Evolutionary conservation across 352 stramenopile species (phyloP), one percentile per base, ranked within the genome.

Genomic region (Phytopythium kandeliae): DNA sequence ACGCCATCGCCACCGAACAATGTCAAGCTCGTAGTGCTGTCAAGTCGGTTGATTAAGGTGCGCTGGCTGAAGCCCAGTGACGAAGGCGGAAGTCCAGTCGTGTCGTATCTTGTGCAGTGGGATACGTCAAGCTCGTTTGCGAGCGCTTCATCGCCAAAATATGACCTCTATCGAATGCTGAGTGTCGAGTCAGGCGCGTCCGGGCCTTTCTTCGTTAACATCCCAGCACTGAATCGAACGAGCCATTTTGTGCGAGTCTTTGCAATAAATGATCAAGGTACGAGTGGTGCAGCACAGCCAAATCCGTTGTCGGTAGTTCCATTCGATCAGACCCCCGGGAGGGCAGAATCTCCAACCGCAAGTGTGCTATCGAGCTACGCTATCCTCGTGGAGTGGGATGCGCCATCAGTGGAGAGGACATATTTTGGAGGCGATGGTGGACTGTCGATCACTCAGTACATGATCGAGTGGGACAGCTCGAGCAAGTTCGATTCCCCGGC

Each of bases 391-490:
- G 63, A 85, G 41, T 98, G 95, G 95, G 63, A 83, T 4, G 57
- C 76, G 26, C 96, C 95, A 34, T 89, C 86, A 10, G 72, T 73
- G 1, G 65, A 92, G 26, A 84, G 92, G 50, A 62, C 78, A 5
- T 87, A 85, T 17, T 99, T 92, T 60, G 89, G 92, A 15, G 93
- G 93, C 4, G 73, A 97, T 60, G 95, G 93, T 8, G 96, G 96
- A 8, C 74, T 92, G 19, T 65, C 85, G 7, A 96, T 98, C 38
- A 95, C 92, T 24, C 81, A 97, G 47, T 99, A 98, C 68, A 86
- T 98, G 64, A 71, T 99, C 19, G 95, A 99, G 57, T 98, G 95
- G 96, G 92, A 98, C 60, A 82, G 51, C 31, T 92, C 83, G 35
- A 54, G 58, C 15, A 69, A 84, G 12, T 98, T 98, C 65, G 86